Evolutionary conservation across 2,329 filamentous ascomycete species (phyloP), one percentile per base, ranked within the genome.

Genomic region (Aspergillus phoenicis): DNA sequence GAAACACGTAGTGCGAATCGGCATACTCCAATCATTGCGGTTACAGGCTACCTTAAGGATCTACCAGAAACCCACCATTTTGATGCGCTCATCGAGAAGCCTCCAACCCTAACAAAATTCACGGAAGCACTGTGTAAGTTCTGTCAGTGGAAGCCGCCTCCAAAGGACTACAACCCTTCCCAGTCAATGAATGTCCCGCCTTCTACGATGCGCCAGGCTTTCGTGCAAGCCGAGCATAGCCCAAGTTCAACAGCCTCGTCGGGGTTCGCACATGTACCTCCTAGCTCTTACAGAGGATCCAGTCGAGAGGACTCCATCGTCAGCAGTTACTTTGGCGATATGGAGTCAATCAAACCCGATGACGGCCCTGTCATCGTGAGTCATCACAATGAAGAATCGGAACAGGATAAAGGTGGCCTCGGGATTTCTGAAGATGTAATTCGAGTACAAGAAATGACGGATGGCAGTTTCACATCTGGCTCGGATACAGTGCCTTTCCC

Each of bases 1-100:
- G 94, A 98, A 73, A 97, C 94, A 1, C 95, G 94, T 80, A 97
- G 97, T 74, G 87, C 91, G 61, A 99, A 99, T 73, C 90, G 91
- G 0, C 89, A 95, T 68, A 99, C 95, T 0, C 95, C 95, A 0
- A 96, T 99, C 63, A 92, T 99, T 59, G 93, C 93, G 52, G 94
- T 99, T 36, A 99, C 95, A 3, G 94, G 95, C 6, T 99, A 99
- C 75, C 82, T 99, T n/a, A 98, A 98, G 74, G 95, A 99, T 72
- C 83, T 99, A 2, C 93, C 95, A 68, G 93, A 93, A 62, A 91
- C 92, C 3, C 94, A 99, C 77, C 91, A 97, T 76, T 99, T 99
- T 71, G 93, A 98, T 74, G 91, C 91, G 1, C 82, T 99, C 55
- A 92, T 99, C 56, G 93, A 99, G 77, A 99, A 99, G 78, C 95